These are phyloP conservation scores for Sarocladium oryzae DNA, from an alignment of 2,329 filamentous ascomycete species.

Conservation along the genomic window DNA sequence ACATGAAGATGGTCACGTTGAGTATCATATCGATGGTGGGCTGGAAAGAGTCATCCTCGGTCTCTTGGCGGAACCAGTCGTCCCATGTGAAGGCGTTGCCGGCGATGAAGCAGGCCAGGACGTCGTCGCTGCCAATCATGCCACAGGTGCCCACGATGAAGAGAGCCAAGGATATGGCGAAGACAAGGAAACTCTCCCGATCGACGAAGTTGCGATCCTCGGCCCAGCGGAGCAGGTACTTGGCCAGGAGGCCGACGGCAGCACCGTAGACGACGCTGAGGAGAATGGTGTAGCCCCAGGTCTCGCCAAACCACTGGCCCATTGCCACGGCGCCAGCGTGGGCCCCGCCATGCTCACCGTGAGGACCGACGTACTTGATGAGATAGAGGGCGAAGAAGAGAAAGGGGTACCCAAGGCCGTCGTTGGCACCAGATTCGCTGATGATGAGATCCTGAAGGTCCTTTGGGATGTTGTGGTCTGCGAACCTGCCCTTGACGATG, in stretches of 20 bases:
- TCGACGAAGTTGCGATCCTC: constrained; percentile 78
- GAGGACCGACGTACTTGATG: constrained; percentile 34
- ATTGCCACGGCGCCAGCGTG: constrained; percentile 34
- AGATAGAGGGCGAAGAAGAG: constrained; percentile 39
- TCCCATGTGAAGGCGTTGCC: constrained; percentile 90
- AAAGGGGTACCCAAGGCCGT: constrained; percentile 52
- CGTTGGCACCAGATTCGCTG: constrained; percentile 62
- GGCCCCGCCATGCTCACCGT: constrained; percentile 24
- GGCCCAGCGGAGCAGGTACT: constrained; percentile 68
- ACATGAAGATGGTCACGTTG: constrained; percentile 83
- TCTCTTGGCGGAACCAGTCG: constrained; percentile 89
- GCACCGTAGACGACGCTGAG: constrained; percentile 35
- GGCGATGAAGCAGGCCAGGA: constrained; percentile 86
- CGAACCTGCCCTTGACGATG: constrained; percentile 90
- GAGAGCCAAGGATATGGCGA: constrained; percentile 75
- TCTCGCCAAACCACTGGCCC: constrained; percentile 38
- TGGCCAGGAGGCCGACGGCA: constrained; percentile 22
- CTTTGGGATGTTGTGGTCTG: constrained; percentile 81
- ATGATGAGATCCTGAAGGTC: constrained; percentile 75
- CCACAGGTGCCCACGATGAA: constrained; percentile 86
- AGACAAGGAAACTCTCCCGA: constrained; percentile 80
- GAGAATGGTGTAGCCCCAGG: constrained; percentile 39
- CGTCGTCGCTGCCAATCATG: constrained; percentile 81
- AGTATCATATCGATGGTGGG: constrained; percentile 93
- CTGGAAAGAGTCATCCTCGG: constrained; percentile 84